phyloP scores from a whole-genome alignment of 1,139 yeast species.

The Kodamaea arcana region DNA sequence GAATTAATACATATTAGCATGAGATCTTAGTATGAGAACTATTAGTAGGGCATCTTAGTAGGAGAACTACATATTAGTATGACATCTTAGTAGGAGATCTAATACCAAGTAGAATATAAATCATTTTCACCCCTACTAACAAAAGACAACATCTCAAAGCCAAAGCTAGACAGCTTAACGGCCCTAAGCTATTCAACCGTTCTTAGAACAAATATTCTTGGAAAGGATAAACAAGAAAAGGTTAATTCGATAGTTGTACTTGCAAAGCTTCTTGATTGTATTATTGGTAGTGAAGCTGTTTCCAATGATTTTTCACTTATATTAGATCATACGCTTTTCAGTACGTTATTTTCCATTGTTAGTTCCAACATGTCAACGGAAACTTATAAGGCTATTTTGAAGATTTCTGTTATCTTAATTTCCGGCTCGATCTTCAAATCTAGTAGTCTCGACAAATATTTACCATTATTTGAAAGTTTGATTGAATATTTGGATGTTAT shows the following conservation, averaged over 20 bases:
- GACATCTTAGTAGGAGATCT: too few relatives aligned
- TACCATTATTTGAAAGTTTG: constrained; percentile 40
- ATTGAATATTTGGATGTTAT: constrained; percentile 41
- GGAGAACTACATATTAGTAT: too few relatives aligned
- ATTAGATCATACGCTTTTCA: constrained; percentile 41
- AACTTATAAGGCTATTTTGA: constrained; percentile 46
- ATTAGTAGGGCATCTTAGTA: too few relatives aligned
- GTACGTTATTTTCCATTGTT: constrained; percentile 42
- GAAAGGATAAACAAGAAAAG: constrained; percentile 48
- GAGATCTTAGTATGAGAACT: too few relatives aligned
- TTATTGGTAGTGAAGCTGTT: constrained; percentile 36
- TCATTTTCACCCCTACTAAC: too few relatives aligned
- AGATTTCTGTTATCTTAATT: constrained; percentile 40
- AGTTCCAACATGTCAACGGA: constrained; percentile 46
- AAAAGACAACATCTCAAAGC: constrained; percentile 23
- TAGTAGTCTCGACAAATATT: constrained; percentile 31
- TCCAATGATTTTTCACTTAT: constrained; percentile 35
- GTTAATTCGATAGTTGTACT: constrained; percentile 52
- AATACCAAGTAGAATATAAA: too few relatives aligned
- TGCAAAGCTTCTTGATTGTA: constrained; percentile 48
- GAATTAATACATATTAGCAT: too few relatives aligned
- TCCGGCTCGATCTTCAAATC: constrained; percentile 43
- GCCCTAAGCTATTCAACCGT: constrained; percentile 35
- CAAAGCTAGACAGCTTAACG: constrained; percentile 32
- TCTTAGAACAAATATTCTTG: constrained; percentile 38